Conservation (phyloP, 306 rosid species). For the Potentilla sterilis region DNA sequence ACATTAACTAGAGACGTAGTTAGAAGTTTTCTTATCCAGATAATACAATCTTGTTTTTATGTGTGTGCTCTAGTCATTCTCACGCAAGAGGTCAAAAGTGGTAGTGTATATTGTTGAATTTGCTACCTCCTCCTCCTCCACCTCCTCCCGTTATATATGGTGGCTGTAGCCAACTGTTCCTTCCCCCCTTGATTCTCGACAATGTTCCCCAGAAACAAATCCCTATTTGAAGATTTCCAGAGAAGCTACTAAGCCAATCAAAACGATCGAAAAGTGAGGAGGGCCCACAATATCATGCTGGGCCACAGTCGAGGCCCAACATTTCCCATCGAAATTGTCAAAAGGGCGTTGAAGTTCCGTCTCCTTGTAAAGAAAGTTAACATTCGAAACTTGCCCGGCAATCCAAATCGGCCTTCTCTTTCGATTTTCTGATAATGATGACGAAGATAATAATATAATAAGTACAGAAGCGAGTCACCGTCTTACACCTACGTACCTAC, state of each 20-base stretch:
- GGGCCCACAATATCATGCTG: not conserved
- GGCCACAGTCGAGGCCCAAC: conserved; percentile 15
- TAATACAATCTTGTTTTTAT: no score
- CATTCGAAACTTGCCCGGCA: conserved; percentile 8
- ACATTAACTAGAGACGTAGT: no score
- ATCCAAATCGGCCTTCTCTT: not conserved
- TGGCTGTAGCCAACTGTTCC: not conserved
- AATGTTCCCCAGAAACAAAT: not conserved
- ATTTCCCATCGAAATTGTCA: conserved; percentile 6
- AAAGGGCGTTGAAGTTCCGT: conserved; percentile 5
- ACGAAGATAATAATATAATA: not conserved
- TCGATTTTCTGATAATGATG: not conserved
- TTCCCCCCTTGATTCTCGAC: not conserved
- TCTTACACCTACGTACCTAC: conserved; percentile 27
- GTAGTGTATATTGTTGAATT: conserved; percentile 39
- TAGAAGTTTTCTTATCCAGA: no score
- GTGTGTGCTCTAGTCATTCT: no score
- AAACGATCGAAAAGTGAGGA: not conserved
- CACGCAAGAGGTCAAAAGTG: conserved; percentile 30
- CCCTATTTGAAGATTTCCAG: not conserved
- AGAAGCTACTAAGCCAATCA: not conserved
- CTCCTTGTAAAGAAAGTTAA: not conserved
- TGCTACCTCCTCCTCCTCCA: not conserved
- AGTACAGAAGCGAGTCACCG: conserved; percentile 30
- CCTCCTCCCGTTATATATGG: not conserved